Evolutionary conservation across 306 rosid species (phyloP).

Genomic region (Inga laurina): DNA sequence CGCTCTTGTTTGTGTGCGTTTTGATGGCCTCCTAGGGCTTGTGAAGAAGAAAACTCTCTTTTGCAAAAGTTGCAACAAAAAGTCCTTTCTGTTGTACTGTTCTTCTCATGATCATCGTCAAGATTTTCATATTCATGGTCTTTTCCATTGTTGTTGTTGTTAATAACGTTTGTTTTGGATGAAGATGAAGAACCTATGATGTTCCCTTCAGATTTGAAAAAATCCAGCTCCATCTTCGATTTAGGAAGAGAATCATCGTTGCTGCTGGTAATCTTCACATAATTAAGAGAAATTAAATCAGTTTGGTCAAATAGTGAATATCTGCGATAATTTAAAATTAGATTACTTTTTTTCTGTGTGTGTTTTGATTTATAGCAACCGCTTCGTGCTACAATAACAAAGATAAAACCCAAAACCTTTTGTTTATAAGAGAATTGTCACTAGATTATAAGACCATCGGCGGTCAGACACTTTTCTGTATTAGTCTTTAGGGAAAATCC

Average conservation of each 20-base stretch:
- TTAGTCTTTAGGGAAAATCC: too few species aligned
- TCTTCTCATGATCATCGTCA: background rate
- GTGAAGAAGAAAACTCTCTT: conserved; percentile 72
- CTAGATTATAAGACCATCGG: too few species aligned
- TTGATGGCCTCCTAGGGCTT: conserved; percentile 86
- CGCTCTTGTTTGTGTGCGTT: conserved; percentile 85
- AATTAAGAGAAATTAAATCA: background rate
- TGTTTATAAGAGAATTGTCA: too few species aligned
- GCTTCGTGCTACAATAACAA: too few species aligned
- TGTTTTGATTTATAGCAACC: background rate
- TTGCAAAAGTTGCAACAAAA: conserved; percentile 73
- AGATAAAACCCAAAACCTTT: too few species aligned
- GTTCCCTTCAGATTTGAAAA: conserved; percentile 26
- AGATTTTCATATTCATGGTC: background rate
- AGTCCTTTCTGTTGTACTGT: conserved; percentile 23
- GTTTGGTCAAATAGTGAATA: background rate
- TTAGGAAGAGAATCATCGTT: conserved; percentile 15
- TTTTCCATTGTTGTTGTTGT: background rate
- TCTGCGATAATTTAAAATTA: background rate
- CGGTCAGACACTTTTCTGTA: too few species aligned
- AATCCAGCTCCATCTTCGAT: conserved; percentile 32
- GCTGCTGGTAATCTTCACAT: conserved; percentile 34
- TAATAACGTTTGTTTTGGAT: background rate
- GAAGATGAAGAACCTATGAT: conserved; percentile 12
- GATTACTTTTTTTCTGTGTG: background rate